These are phyloP conservation scores for Lentinus tigrinus DNA, from an alignment of 768 basidiomycete genomes.

Conservation along the genomic window DNA sequence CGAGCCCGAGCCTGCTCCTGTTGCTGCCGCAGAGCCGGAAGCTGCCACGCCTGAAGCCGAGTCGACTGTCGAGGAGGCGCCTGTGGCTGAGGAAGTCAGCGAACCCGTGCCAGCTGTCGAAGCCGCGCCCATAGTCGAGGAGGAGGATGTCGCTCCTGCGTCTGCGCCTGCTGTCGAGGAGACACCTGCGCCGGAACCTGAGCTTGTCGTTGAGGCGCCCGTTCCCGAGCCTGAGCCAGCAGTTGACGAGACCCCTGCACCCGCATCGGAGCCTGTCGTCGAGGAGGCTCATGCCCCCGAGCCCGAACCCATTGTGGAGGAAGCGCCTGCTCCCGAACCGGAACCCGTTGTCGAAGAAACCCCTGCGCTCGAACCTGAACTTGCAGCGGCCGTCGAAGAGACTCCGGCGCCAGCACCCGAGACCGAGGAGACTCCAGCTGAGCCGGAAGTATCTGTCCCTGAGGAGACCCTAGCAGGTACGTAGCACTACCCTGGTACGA, in stretches of 20 bases:
- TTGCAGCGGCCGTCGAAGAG: neutral
- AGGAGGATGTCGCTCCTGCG: too few relatives aligned
- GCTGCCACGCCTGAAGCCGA: neutral
- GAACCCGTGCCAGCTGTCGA: too few relatives aligned
- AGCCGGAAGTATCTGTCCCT: neutral
- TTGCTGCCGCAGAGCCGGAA: constrained; percentile 11
- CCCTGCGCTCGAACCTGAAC: neutral
- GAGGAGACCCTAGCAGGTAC: neutral
- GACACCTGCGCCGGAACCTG: neutral
- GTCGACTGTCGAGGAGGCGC: neutral
- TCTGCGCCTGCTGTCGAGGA: neutral
- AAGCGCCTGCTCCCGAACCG: neutral
- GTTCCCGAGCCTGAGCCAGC: neutral
- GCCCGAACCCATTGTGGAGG: constrained; percentile 21
- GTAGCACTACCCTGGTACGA: neutral
- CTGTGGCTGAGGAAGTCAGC: neutral
- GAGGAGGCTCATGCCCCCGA: neutral
- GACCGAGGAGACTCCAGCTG: neutral
- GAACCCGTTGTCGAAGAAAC: neutral
- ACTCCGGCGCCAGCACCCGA: neutral
- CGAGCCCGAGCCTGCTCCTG: neutral
- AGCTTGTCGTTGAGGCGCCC: neutral
- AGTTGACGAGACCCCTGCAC: neutral
- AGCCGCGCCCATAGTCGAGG: neutral
- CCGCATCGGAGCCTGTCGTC: constrained; percentile 5